Percentiles rank a stretch among this genome's conserved stretches.
Evolutionary conservation across 495 filamentous ascomycete species (phyloP).

Genomic region (Talaromyces nanjingensis): DNA sequence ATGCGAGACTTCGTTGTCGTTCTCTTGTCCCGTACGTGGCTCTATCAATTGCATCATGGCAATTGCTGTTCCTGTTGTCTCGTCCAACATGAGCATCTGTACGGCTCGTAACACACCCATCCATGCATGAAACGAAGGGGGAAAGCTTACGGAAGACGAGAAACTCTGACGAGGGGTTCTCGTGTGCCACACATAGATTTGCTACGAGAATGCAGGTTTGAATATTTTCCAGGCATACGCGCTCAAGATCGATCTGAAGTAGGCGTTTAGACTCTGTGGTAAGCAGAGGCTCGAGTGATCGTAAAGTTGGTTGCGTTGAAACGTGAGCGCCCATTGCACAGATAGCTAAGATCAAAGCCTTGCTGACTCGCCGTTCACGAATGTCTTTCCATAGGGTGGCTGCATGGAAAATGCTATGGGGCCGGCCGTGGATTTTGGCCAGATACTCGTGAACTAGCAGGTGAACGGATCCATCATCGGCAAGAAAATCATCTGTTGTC

Average conservation of each 20-base stretch:
- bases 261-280: not conserved
- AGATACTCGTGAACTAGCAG: not conserved
- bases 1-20: not conserved
- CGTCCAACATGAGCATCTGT: not conserved
- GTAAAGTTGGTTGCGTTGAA: not conserved
- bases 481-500: no score
- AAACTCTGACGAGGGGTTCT: not conserved
- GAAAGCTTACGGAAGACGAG: not conserved
- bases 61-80: slow-evolving; percentile 3
- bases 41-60: slow-evolving; percentile 4
- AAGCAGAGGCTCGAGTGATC: not conserved
- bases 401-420: not conserved
- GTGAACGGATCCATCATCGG: no score
- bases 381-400: not conserved
- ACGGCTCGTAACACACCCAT: not conserved
- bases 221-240: slow-evolving; percentile 1
- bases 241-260: not conserved
- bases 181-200: not conserved
- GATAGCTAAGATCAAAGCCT: not conserved
- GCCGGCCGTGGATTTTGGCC: not conserved
- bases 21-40: not conserved
- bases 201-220: slow-evolving; percentile 1
- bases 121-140: not conserved
- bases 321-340: not conserved
- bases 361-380: not conserved